Evolutionary conservation across 2,329 filamentous ascomycete genomes (phyloP), one percentile per base, ranked within the genome.

Genomic region (Hymenoscyphus scutula): DNA sequence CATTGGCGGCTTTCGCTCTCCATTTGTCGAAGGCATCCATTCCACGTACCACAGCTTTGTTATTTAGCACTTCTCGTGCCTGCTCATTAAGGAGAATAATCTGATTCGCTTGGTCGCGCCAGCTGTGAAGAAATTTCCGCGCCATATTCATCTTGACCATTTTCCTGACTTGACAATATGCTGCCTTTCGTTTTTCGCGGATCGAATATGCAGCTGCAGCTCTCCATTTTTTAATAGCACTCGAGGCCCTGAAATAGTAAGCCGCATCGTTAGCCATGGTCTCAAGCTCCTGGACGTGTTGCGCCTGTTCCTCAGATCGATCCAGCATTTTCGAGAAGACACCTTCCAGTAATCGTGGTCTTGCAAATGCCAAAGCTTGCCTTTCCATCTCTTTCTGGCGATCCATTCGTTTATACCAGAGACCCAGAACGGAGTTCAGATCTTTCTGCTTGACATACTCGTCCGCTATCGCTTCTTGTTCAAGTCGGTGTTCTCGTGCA

Each of bases 1-100:
- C 13, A 37, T 74, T 69, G 54, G 69, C 69, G 4, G 67, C 60
- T 54, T 65, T 65, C 30, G 64, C 68, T 48, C 69, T 68, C 73
- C 73, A 75, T 54, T 68, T 67, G 58, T 74, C 69, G 56, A 74
- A 74, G 25, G 68, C 63, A 25, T 72, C 60, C 67, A 72, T 71
- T 27, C 69, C 71, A 57, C 67, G 58, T 32, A 71, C 67, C 7
- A 71, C 62, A 55, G 59, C 62, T 30, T 67, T 71, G 60, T 70
- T 74, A 8, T 66, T 58, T 23, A 59, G 60, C 10, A 71, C 57
- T 25, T 70, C 67, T 17, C 41, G 10, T 57, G 71, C 72, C 59
- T 68, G 69, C 15, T 70, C 68, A 29, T 75, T 70, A 61, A 68
- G 70, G 23, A 68, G 69, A 25, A 73, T 41, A 15, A 70, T 60